Evolutionary conservation across 1,284 basidiomycete species (phyloP).

Genomic region (Cutaneotrichosporon sp.): DNA sequence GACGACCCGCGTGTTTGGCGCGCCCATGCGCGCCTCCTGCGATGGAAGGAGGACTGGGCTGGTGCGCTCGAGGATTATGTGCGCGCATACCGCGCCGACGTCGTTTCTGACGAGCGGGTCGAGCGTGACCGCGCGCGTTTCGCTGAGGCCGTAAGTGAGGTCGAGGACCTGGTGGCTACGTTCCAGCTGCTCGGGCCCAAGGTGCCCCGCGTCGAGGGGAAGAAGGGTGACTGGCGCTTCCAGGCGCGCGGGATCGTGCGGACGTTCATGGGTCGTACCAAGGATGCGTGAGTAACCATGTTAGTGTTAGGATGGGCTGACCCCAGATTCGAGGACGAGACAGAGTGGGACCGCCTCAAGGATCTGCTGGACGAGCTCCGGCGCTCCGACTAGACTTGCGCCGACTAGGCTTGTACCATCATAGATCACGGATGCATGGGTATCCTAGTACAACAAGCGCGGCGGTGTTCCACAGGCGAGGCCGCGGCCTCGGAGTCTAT

Average conservation of each 20-base stretch:
- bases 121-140: slow-evolving; percentile 68
- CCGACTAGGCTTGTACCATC: neutral
- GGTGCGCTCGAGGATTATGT: slow-evolving; percentile 77
- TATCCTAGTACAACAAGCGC: slow-evolving; percentile 21
- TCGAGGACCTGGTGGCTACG: slow-evolving; percentile 78
- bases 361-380: slow-evolving; percentile 57
- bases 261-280: slow-evolving; percentile 74
- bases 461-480: neutral
- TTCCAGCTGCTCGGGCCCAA: slow-evolving; percentile 77
- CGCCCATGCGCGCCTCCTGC: slow-evolving; percentile 73
- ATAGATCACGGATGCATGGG: slow-evolving; percentile 21
- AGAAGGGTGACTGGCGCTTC: slow-evolving; percentile 67
- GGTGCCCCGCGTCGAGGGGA: slow-evolving; percentile 55
- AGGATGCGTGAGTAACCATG: slow-evolving; percentile 45
- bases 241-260: slow-evolving; percentile 84
- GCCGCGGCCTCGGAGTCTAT: neutral
- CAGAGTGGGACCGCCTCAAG: slow-evolving; percentile 72
- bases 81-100: slow-evolving; percentile 73
- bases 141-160: slow-evolving; percentile 70
- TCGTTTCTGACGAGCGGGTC: slow-evolving; percentile 64
- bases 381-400: slow-evolving; percentile 25
- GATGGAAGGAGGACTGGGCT: slow-evolving; percentile 68
- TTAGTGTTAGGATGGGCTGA: neutral
- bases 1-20: slow-evolving; percentile 71
- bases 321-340: slow-evolving; percentile 72